A percentile compares a stretch with the other conserved stretches of the same genome.
Evolutionary conservation across 129 eudicot genomes (phyloP).

Genomic region (Flaveria brownii): DNA sequence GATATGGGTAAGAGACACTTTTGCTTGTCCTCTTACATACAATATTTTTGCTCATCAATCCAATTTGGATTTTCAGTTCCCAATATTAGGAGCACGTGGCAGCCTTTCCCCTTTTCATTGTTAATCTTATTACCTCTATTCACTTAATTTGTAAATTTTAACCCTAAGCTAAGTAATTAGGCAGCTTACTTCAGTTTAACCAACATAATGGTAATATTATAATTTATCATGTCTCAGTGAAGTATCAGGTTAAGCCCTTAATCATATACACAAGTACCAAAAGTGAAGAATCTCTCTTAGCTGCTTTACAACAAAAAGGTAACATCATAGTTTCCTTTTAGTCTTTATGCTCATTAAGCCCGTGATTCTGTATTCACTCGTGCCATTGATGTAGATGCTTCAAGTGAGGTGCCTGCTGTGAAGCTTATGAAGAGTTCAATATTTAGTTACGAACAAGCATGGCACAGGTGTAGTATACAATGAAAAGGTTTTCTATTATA

Average conservation of each 20-base stretch:
- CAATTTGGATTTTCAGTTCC: too few species aligned
- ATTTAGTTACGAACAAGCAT: conserved; percentile 97
- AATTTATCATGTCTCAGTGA: conserved; percentile 50
- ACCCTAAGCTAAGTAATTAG: background rate
- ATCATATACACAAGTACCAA: conserved; percentile 92
- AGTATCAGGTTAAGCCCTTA: conserved; percentile 86
- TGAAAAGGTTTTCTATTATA: conserved; percentile 7
- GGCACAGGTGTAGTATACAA: conserved; percentile 77
- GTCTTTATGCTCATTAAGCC: conserved; percentile 17
- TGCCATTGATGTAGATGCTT: conserved; percentile 58
- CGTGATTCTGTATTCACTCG: conserved; percentile 17
- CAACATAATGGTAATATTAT: conserved; percentile 15
- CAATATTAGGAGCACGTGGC: conserved; percentile 8
- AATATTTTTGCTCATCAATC: background rate
- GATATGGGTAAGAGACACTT: conserved; percentile 65
- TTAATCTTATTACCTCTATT: background rate
- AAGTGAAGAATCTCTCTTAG: conserved; percentile 70
- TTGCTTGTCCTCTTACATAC: conserved; percentile 7
- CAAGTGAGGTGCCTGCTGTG: conserved; percentile 57
- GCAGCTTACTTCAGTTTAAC: conserved; percentile 15
- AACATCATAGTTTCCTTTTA: conserved; percentile 32
- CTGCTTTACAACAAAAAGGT: conserved; percentile 78
- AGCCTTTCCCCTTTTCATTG: background rate
- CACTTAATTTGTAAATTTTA: background rate
- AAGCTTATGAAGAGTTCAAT: conserved; percentile 94